Evolutionary conservation across 768 basidiomycete species (phyloP).

Genomic region (Russula compacta): DNA sequence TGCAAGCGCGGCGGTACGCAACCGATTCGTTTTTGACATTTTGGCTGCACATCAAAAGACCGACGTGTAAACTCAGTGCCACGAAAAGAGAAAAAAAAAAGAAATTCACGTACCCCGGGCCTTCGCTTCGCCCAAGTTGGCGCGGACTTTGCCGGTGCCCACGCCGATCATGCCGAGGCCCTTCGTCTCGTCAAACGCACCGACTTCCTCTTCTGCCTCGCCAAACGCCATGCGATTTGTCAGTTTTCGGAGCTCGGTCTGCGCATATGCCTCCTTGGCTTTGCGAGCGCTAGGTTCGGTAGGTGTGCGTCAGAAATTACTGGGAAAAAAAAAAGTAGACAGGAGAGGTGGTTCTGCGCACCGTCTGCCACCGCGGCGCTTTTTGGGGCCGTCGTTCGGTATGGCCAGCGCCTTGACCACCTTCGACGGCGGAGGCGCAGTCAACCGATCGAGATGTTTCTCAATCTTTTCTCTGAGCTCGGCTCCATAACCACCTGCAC

Average conservation of each 20-base stretch:
- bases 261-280: slow-evolving; percentile 96
- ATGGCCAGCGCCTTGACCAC: slow-evolving; percentile 88
- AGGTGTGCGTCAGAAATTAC: neutral
- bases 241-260: slow-evolving; percentile 92
- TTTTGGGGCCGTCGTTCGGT: slow-evolving; percentile 92
- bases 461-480: slow-evolving; percentile 82
- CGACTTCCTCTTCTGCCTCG: slow-evolving; percentile 91
- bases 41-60: slow-evolving; percentile 54
- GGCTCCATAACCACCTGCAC: slow-evolving; percentile 67
- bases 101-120: slow-evolving; percentile 60
- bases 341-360: slow-evolving; percentile 27
- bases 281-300: slow-evolving; percentile 66
- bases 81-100: neutral
- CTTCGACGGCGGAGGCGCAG: slow-evolving; percentile 91
- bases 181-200: slow-evolving; percentile 95
- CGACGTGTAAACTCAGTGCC: neutral
- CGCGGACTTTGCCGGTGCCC: slow-evolving; percentile 81
- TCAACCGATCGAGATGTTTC: slow-evolving; percentile 81
- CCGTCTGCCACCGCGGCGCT: slow-evolving; percentile 93
- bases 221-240: slow-evolving; percentile 97
- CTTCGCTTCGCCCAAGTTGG: slow-evolving; percentile 79
- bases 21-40: slow-evolving; percentile 88
- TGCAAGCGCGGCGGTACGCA: slow-evolving; percentile 78
- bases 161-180: slow-evolving; percentile 95
- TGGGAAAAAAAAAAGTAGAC: neutral